Percentiles rank a stretch among this genome's conserved stretches.
Conservation (phyloP, 257 asterid species). For the Solanum phureja region DNA sequence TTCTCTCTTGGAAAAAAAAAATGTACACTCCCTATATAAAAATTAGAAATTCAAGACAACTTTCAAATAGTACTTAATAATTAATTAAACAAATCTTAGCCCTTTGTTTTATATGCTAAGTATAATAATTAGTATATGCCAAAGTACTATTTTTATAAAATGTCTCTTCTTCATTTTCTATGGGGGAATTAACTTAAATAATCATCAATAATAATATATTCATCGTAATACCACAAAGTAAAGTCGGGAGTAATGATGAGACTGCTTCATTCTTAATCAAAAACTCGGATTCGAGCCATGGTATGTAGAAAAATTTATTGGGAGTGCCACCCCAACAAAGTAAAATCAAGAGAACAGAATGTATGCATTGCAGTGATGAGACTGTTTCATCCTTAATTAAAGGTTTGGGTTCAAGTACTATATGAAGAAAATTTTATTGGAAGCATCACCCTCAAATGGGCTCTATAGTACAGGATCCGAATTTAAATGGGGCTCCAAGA, state of each 20-base stretch:
- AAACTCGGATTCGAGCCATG: too few relatives aligned
- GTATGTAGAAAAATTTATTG: too few relatives aligned
- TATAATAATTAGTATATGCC: neutral
- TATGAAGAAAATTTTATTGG: neutral
- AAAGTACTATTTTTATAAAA: neutral
- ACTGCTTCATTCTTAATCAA: too few relatives aligned
- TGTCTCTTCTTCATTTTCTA: neutral
- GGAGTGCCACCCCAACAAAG: too few relatives aligned
- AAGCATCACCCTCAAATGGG: too few relatives aligned
- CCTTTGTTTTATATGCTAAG: neutral
- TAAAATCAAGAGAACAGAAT: neutral
- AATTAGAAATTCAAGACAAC: neutral
- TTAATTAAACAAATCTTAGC: neutral
- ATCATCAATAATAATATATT: neutral
- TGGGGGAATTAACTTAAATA: neutral
- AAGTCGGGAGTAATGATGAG: too few relatives aligned
- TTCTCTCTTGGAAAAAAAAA: neutral
- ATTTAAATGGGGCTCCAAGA: fast-evolving
- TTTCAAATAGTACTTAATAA: neutral
- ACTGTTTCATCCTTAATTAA: too few relatives aligned
- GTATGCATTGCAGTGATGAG: too few relatives aligned
- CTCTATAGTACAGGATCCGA: neutral
- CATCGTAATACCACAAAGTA: neutral
- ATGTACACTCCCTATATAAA: neutral
- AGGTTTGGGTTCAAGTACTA: fast-evolving